Base-by-base conservation (phyloP, 257 asterid genomes). In the Penstemon eatonii region DNA sequence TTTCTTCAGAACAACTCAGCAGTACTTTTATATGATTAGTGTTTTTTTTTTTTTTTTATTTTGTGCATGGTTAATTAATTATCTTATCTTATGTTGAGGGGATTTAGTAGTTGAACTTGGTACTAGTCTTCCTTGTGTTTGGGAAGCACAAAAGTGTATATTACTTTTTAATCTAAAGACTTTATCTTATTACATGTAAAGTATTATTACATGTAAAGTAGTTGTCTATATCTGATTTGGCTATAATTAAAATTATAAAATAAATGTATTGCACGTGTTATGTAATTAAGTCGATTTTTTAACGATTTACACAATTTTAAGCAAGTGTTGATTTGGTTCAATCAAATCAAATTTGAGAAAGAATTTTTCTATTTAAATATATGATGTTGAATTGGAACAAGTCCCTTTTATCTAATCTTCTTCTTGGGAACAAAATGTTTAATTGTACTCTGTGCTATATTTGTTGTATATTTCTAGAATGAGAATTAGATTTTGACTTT, bases 1-100 rank as follows among this genome's bases (percentile, higher is more conserved):
- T 60, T 33, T 79, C 81, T 78, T 75, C 36, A 76, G 56, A 81
- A 81, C 82, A 78, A 78, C 54, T 78, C 6, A 15, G 81, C 75
- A 73, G 83, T 78, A 73, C 68, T 63, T 63, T 50, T 44, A 39
- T 53, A 40, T 54, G 1, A 18, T 13, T 7, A 39, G 40, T 7
- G 11, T 7, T 41, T 64, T 40, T 49, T 56, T 56, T 47, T 39
- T 49, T 52, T 51, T 71, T 63, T 42, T 73, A 25, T 25, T 25
- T 25, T 25, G 33, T 25, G 33, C 33, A 25, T 25, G 33, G 33
- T 25, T 25, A 25, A 25, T 25, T 25, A 25, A 25, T 25, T 25
- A 25, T 25, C 33, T 25, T 25, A 25, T 25, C 33, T 25, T 25
- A 25, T 25, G 33, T 25, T 25, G 33, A 25, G 33, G 33, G 33